A percentile compares a stretch with the other conserved stretches of the same genome.
Evolutionary conservation across 148 eudicot genomes (phyloP).

Genomic region (Agrostemma githago): DNA sequence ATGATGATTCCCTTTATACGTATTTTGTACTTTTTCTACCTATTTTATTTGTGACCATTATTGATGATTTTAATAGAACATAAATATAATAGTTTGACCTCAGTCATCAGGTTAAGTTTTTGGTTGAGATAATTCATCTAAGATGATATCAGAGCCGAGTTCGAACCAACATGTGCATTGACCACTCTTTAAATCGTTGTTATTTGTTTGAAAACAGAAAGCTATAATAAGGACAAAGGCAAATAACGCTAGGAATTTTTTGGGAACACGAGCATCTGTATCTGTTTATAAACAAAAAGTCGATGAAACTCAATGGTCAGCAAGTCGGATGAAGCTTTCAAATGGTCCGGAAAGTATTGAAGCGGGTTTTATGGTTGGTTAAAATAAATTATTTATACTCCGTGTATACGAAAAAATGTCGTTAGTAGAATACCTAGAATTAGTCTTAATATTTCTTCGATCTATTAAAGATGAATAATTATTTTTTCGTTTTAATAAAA

Average conservation of each 20-base stretch:
- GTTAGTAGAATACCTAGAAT: too few relatives aligned
- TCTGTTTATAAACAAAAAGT: neutral
- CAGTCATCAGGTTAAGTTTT: too few relatives aligned
- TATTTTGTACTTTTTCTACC: too few relatives aligned
- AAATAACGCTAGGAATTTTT: neutral
- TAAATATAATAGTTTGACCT: too few relatives aligned
- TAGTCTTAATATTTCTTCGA: too few relatives aligned
- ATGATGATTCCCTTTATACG: neutral
- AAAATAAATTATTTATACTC: neutral
- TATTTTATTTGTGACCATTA: too few relatives aligned
- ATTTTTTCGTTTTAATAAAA: neutral
- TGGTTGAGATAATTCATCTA: too few relatives aligned
- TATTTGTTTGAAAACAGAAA: neutral
- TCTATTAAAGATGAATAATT: too few relatives aligned
- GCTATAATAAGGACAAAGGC: neutral
- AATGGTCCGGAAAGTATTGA: neutral
- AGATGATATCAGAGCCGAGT: too few relatives aligned
- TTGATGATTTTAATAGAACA: too few relatives aligned
- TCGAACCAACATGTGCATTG: too few relatives aligned
- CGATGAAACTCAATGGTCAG: neutral
- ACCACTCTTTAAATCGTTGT: neutral
- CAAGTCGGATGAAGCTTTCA: neutral
- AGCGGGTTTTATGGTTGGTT: slow-evolving; percentile 14
- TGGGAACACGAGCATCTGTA: neutral
- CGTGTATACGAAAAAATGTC: too few relatives aligned